phyloP scores from a whole-genome alignment of 768 basidiomycete genomes.

The Auricularia heimuer region DNA sequence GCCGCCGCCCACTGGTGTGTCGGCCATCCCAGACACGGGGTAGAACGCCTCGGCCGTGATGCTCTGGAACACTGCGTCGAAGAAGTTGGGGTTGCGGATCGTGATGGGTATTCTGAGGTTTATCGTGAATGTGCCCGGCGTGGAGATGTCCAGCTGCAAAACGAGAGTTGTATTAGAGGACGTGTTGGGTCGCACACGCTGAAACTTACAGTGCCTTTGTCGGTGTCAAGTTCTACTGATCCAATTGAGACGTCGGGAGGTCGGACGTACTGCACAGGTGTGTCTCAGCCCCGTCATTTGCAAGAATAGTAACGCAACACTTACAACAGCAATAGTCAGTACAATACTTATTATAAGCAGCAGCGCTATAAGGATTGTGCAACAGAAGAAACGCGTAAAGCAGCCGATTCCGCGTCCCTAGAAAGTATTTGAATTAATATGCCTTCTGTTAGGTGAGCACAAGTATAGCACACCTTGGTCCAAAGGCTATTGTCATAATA shows the following conservation, averaged over 20 bases:
- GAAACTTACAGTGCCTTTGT: neutral
- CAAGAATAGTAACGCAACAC: neutral
- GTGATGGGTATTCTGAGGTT: constrained; percentile 2
- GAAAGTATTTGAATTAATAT: neutral
- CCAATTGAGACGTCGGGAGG: constrained; percentile 5
- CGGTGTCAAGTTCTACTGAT: neutral
- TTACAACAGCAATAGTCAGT: constrained; percentile 3
- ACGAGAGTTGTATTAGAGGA: too few relatives aligned
- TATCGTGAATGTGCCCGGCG: neutral
- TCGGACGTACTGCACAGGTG: constrained; percentile 2
- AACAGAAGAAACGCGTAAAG: constrained; percentile 4
- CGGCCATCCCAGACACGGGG: neutral
- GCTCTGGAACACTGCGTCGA: constrained; percentile 3
- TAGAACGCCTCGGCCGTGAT: constrained; percentile 4
- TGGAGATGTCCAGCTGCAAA: neutral
- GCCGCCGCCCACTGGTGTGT: constrained; percentile 3
- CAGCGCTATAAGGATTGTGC: neutral
- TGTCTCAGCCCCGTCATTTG: neutral
- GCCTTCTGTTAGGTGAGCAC: neutral
- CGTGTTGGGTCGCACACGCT: neutral
- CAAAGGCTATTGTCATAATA: neutral
- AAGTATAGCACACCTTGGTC: neutral
- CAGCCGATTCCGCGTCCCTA: constrained; percentile 5
- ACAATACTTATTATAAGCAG: constrained; percentile 3
- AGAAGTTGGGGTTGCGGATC: constrained; percentile 8